Conservation (phyloP, 805 yeast genomes). For the Metschnikowia proteae region DNA sequence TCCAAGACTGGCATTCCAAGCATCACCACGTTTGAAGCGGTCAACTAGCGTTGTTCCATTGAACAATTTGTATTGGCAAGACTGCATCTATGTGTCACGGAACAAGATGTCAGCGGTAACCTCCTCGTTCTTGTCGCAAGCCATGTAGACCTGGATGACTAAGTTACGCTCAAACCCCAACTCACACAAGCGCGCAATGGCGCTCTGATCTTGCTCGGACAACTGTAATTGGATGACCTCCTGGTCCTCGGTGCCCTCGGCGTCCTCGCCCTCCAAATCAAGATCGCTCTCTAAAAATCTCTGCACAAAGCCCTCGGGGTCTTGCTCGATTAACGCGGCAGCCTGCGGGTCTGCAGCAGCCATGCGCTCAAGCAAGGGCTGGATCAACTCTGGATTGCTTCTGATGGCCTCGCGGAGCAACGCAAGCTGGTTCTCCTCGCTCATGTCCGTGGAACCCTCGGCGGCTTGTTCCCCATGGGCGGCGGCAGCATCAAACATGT, state of each 20-base stretch:
- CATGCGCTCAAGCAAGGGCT: conserved; percentile 76
- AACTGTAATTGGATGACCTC: conserved; percentile 51
- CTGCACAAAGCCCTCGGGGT: conserved; percentile 87
- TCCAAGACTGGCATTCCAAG: conserved; percentile 20
- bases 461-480: conserved; percentile 27
- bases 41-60: neutral
- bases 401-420: conserved; percentile 72
- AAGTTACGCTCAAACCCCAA: conserved; percentile 86
- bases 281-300: conserved; percentile 61
- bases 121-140: conserved; percentile 97
- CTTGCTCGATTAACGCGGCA: conserved; percentile 70
- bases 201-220: conserved; percentile 80
- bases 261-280: conserved; percentile 34
- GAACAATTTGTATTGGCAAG: too few species aligned
- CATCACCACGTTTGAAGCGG: conserved; percentile 8
- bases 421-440: conserved; percentile 46
- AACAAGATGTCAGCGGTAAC: conserved; percentile 90
- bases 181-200: conserved; percentile 86
- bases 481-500: conserved; percentile 53
- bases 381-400: conserved; percentile 84
- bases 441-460: conserved; percentile 28
- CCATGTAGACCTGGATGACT: conserved; percentile 92
- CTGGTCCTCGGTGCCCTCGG: conserved; percentile 30
- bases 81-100: conserved; percentile 31
- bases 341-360: conserved; percentile 81